A percentile compares a stretch with the other conserved stretches of the same genome.
Conservation (phyloP, 257 asterid species). For the Echium plantagineum region DNA sequence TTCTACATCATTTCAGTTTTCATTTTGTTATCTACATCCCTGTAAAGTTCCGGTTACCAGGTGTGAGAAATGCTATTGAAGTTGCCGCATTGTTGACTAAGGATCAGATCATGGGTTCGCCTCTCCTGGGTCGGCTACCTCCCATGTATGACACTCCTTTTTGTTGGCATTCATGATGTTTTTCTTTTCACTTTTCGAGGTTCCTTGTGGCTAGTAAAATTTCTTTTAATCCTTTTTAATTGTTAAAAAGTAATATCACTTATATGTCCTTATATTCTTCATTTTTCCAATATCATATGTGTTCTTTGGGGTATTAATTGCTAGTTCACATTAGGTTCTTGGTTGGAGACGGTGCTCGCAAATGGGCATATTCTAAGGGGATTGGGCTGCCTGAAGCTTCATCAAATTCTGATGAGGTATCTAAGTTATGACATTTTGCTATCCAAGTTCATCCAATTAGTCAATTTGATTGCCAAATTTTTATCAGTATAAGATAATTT, state of each 20-base stretch:
- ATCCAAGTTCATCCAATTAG: slow-evolving; percentile 28
- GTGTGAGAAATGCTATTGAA: slow-evolving; percentile 85
- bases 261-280: neutral
- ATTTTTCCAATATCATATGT: neutral
- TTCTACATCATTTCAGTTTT: slow-evolving; percentile 17
- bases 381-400: slow-evolving; percentile 29
- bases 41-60: slow-evolving; percentile 72
- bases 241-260: neutral
- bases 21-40: slow-evolving; percentile 29
- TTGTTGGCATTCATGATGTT: neutral
- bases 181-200: neutral
- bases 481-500: too few relatives aligned
- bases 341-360: slow-evolving; percentile 86
- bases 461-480: slow-evolving; percentile 4
- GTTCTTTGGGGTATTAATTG: neutral
- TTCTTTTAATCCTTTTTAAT: neutral
- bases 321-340: slow-evolving; percentile 48
- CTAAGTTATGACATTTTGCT: neutral
- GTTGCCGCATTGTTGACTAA: slow-evolving; percentile 74
- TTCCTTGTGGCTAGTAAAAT: neutral
- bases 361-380: slow-evolving; percentile 83
- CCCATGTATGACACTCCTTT: slow-evolving; percentile 60
- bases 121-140: slow-evolving; percentile 82
- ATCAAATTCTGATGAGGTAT: slow-evolving; percentile 53
- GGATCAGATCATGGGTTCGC: slow-evolving; percentile 68